These are phyloP conservation scores for Cadophora sp. DNA, from an alignment of 2,329 filamentous ascomycete genomes.

Conservation along the genomic window DNA sequence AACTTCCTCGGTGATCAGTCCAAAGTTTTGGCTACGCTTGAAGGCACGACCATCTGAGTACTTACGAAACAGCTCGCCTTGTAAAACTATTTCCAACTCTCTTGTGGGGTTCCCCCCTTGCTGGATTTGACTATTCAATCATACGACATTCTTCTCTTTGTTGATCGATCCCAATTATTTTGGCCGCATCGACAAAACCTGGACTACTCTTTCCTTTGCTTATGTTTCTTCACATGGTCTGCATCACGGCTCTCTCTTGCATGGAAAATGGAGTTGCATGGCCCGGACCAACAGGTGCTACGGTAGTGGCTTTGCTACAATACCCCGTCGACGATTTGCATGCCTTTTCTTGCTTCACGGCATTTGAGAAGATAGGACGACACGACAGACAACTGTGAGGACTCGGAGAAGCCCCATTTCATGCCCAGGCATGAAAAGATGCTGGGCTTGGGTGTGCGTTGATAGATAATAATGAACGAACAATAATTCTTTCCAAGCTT, in stretches of 20 bases:
- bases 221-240: constrained; percentile 24
- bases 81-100: constrained; percentile 36
- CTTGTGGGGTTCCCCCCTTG: constrained; percentile 24
- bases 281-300: constrained; percentile 17
- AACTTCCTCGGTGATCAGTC: constrained; percentile 69
- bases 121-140: constrained; percentile 16
- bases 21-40: constrained; percentile 64
- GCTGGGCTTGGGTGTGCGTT: neutral
- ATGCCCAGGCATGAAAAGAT: constrained; percentile 1
- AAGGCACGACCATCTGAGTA: constrained; percentile 44
- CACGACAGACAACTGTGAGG: constrained; percentile 2
- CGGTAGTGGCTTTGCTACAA: constrained; percentile 36
- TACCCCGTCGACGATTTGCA: constrained; percentile 29
- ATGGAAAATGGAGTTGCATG: constrained; percentile 35
- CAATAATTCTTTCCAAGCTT: too few species aligned
- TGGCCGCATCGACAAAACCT: constrained; percentile 16
- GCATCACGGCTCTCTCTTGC: constrained; percentile 21
- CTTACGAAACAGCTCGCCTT: constrained; percentile 31
- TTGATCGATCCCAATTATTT: constrained; percentile 19
- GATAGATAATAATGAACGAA: too few species aligned
- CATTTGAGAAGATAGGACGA: constrained; percentile 10
- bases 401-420: neutral
- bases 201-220: constrained; percentile 23
- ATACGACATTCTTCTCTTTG: constrained; percentile 19
- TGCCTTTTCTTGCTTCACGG: constrained; percentile 5